A percentile compares a stretch with the other conserved stretches of the same genome.
phyloP scores from a whole-genome alignment of 441 rosid genomes.

The Erysimum cheiri region DNA sequence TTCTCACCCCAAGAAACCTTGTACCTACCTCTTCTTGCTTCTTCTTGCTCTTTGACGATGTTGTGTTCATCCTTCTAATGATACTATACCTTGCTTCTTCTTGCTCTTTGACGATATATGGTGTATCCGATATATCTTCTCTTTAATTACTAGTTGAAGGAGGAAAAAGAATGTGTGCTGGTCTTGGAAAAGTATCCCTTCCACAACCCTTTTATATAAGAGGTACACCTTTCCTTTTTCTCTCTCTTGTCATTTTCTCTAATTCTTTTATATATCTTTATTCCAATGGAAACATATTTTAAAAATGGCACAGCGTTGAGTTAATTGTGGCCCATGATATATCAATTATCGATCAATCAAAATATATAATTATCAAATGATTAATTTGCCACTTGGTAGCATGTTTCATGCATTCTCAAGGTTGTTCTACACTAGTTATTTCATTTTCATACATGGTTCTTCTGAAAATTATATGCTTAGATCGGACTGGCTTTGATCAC shows the following conservation, averaged over 20 bases:
- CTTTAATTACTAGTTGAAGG: constrained; percentile 15
- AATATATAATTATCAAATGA: constrained; percentile 17
- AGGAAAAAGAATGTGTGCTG: constrained; percentile 38
- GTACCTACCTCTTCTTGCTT: constrained; percentile 47
- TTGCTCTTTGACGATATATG: constrained; percentile 53
- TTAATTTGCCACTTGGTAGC: constrained; percentile 40
- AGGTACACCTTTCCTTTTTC: constrained; percentile 22
- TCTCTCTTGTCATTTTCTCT: neutral
- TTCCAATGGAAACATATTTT: constrained; percentile 7
- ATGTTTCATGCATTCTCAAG: constrained; percentile 43
- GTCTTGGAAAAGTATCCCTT: constrained; percentile 36
- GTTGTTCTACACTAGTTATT: constrained; percentile 29
- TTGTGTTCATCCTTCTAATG: constrained; percentile 48
- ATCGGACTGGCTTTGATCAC: constrained; percentile 24
- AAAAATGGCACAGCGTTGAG: constrained; percentile 34
- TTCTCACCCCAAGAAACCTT: constrained; percentile 74
- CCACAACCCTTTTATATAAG: constrained; percentile 37
- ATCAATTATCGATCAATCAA: constrained; percentile 41
- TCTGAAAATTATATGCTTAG: neutral
- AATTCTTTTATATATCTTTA: neutral
- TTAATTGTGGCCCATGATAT: constrained; percentile 42
- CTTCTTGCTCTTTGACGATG: constrained; percentile 64
- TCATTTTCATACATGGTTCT: constrained; percentile 16
- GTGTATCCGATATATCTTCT: constrained; percentile 38
- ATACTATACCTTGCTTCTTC: constrained; percentile 49